Base-by-base conservation (phyloP, 768 basidiomycete genomes). In the Butyriboletus loyo region DNA sequence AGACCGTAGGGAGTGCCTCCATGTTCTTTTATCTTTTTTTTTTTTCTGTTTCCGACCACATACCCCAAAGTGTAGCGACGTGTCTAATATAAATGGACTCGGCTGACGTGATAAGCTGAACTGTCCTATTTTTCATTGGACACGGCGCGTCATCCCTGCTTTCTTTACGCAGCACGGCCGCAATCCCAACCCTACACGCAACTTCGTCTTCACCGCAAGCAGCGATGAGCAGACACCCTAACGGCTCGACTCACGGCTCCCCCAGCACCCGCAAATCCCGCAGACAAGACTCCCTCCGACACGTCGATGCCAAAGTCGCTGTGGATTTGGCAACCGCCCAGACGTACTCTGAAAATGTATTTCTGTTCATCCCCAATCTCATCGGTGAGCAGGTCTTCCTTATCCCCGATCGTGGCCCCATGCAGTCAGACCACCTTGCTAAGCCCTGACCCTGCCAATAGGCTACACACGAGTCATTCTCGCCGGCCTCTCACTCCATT, bases 331-430 rank as follows among this genome's bases (percentile, higher is more conserved):
- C 92, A 25, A 92, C 89, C 13, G 85, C 85, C 14, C 90, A 92
- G 71, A 76, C 84, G 0, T 90, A 90, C 60, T 86, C 89, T 32
- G 97, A 99, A 75, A 98, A 98, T 70, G 89, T 98, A 58, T 99
- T 96, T 71, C 82, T 98, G 46, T 99, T 98, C 74, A 82, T 94
- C 15, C 95, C 97, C 35, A 99, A 99, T 72, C 76, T 99, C 64
- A 98, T 99, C 68, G 96, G 92, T 86, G 61, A 61, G 86, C 72
- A 1, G 5, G 1, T 19, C 35, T 22, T 35, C 7, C 15, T 14
- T 36, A 3, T 24, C 9, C 22, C 22, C 13, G 10, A 7, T 25
- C 10, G 19, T 17, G n/a, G 14, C 4, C 6, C 28, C 14, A 21
- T 51, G 21, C 35, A 13, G 2, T 21, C 49, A 42, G 32, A 35